A percentile compares a stretch with the other conserved stretches of the same genome.
Evolutionary conservation across 2,329 filamentous ascomycete species (phyloP).

Genomic region (Corinectria fuckeliana): DNA sequence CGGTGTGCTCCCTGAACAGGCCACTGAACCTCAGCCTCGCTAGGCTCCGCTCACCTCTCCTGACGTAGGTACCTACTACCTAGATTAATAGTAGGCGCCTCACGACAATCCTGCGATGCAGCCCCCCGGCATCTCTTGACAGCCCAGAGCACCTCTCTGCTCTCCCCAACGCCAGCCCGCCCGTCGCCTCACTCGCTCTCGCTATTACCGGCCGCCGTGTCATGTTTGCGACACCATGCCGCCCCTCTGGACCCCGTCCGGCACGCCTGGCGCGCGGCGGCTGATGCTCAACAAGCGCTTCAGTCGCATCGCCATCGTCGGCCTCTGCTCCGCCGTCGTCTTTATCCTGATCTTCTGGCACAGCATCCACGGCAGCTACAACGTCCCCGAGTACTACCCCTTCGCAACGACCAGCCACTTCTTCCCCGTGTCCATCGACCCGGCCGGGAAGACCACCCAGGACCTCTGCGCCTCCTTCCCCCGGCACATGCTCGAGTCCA

Average conservation of each 20-base stretch:
- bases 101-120: slow-evolving; percentile 5
- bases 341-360: slow-evolving; percentile 36
- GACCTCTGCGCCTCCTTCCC: slow-evolving; percentile 44
- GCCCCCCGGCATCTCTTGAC: slow-evolving; percentile 8
- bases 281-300: slow-evolving; percentile 42
- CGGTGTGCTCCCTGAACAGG: not conserved
- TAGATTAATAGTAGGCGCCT: too few relatives aligned
- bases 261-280: slow-evolving; percentile 29
- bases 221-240: slow-evolving; percentile 36
- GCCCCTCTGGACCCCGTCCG: slow-evolving; percentile 34
- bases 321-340: slow-evolving; percentile 32
- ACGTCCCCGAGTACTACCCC: slow-evolving; percentile 37
- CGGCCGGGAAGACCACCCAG: slow-evolving; percentile 30
- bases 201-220: slow-evolving; percentile 25
- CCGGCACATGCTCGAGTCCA: slow-evolving; percentile 39
- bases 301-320: slow-evolving; percentile 38
- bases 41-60: slow-evolving; percentile 1
- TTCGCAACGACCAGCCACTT: slow-evolving; percentile 41
- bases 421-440: slow-evolving; percentile 39
- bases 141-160: slow-evolving; percentile 1
- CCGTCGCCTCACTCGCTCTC: not conserved
- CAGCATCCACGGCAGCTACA: slow-evolving; percentile 32
- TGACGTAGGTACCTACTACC: too few relatives aligned
- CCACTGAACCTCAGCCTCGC: slow-evolving; percentile 6
- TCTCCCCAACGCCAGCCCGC: not conserved